Base-by-base conservation (phyloP, 495 filamentous ascomycete genomes). In the Oidiodendron maius region DNA sequence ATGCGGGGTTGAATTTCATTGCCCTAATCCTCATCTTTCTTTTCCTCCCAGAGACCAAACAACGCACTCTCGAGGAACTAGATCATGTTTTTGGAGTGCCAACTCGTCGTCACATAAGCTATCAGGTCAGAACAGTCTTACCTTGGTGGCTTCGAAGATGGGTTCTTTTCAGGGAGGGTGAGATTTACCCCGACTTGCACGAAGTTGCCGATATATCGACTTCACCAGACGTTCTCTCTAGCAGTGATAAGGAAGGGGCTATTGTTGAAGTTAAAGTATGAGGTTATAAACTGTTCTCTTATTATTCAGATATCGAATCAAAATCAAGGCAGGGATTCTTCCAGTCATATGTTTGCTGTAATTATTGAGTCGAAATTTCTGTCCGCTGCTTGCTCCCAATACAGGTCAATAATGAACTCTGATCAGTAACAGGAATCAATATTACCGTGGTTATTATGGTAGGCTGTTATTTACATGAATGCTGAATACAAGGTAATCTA, bases 1-100 rank as follows among this genome's bases (percentile, higher is more conserved):
- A 84, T 58, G 80, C 79, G 1, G 77, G 64, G 9, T 72, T 77
- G 62, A 81, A 78, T 62, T 34, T 79, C 3, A 50, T 80, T 13
- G 76, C 75, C 18, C 78, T 72, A 69, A 48, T 77, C 35, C 54
- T 77, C 48, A 73, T 81, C 16, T 65, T 79, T 46, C 58, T 75
- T 22, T 77, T 77, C 50, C 70, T 81, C 4, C 74, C 74, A 81
- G 82, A 85, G 67, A 85, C 82, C 6, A 85, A 84, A 69, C 75
- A 82, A 66, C 72, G 74, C 13, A 80, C 78, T 2, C 68, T 84
- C 10, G 87, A 94, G 64, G 88, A 94, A 61, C 70, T 94, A 30
- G 87, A 94, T 65, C 88, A 89, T 58, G 79, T 94, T 45, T 94
- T 89, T 51, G 84, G 78, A 8, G 83, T 89, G 10, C 83, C 83